Base-by-base conservation (phyloP, 2,329 filamentous ascomycete genomes). In the Zarea fungicola region DNA sequence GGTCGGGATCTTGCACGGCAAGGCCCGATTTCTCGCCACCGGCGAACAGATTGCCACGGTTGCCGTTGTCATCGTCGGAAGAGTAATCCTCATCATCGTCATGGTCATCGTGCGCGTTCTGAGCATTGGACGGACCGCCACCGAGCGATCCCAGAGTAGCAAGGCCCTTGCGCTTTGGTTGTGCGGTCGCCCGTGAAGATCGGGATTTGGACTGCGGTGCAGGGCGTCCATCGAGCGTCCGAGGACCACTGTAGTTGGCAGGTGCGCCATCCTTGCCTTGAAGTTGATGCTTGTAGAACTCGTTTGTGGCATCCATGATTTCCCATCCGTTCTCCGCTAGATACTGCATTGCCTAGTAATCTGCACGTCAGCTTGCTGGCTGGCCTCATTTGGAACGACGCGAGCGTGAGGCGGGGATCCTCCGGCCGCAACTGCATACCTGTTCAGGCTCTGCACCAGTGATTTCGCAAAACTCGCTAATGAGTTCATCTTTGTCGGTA, bases 1-100 rank as follows among this genome's bases (percentile, higher is more conserved):
- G 1, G 83, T 73, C 61, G 1, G 83, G 83, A 57, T 85, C 83
- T 59, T 85, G 81, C 21, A 86, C 78, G 19, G 83, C 83, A 39
- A 86, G 65, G 0, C 80, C 83, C 25, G 87, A 92, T 75, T 93
- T 93, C 69, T 92, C 89, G 28, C 89, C 89, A 44, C 89, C 89
- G 18, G 89, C 85, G 65, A 91, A 93, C 54, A 91, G 71, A 60
- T 93, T 87, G 53, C 82, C 72, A 6, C 75, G 74, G 22, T 75
- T 74, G 54, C 81, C 76, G 29, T 79, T 73, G 23, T 83, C 78
- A 2, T 84, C 74, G 2, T 77, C 70, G 3, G 76, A 71, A 2
- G 76, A 72, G 21, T 76, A 70, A 7, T 76, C 72, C n/a, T 79
- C 72, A 14, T 83, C 77, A 4, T 78, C 75, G n/a, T 84, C 78